phyloP scores from a whole-genome alignment of 169 alveolate genomes.

The Amoebophrya sp. region DNA sequence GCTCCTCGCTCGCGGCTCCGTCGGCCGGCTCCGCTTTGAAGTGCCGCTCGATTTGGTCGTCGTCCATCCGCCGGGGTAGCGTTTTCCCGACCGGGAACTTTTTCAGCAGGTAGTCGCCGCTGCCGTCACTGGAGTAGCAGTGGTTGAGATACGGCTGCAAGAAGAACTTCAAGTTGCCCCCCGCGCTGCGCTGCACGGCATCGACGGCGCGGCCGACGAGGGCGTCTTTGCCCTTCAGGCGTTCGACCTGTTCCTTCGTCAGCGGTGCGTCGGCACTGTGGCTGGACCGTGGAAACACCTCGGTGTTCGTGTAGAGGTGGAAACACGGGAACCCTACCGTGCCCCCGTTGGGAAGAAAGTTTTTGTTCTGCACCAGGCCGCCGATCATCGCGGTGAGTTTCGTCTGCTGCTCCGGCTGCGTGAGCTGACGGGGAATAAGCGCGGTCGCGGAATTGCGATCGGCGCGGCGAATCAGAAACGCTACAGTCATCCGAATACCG shows the following conservation, averaged over 20 bases:
- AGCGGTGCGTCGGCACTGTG: not conserved
- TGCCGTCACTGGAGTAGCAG: not conserved
- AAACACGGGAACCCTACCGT: not conserved
- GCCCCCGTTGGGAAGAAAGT: not conserved
- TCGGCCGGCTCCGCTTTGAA: not conserved
- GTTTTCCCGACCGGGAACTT: not conserved
- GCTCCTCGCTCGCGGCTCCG: not conserved
- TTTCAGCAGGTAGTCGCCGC: not conserved
- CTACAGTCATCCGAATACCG: constrained; percentile 6
- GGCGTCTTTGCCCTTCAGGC: constrained; percentile 24
- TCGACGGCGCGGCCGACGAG: not conserved
- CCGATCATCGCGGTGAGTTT: not conserved
- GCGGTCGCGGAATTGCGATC: not conserved
- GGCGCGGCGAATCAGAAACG: not conserved
- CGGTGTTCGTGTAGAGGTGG: constrained; percentile 20
- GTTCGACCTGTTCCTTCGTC: not conserved
- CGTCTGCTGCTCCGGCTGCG: not conserved
- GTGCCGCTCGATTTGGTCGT: not conserved
- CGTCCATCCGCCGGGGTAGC: not conserved
- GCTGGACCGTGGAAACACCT: not conserved
- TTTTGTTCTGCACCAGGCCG: not conserved
- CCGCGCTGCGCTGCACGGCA: not conserved
- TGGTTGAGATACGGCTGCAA: not conserved
- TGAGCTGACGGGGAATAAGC: not conserved
- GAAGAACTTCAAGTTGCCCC: not conserved